Percentiles rank a stretch among this genome's conserved stretches.
phyloP scores from a whole-genome alignment of 2,329 filamentous ascomycete species.

The Venturiaceae sp. region DNA sequence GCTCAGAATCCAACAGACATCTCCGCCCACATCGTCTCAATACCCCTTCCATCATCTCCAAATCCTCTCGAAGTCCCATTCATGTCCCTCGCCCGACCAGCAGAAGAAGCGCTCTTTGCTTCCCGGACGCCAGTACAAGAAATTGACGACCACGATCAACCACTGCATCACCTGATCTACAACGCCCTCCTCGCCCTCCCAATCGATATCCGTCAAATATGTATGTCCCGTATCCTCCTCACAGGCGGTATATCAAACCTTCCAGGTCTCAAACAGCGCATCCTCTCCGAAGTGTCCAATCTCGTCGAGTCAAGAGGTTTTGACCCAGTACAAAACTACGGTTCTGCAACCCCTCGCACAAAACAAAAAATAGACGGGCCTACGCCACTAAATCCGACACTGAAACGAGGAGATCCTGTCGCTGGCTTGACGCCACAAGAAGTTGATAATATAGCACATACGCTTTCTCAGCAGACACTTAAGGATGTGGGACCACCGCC shows the following conservation, averaged over 20 bases:
- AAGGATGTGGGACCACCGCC: slow-evolving; percentile 13
- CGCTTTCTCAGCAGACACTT: slow-evolving; percentile 37
- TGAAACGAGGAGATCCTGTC: slow-evolving; percentile 10
- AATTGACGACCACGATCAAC: slow-evolving; percentile 80
- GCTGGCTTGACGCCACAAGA: slow-evolving; percentile 27
- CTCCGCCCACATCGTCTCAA: slow-evolving; percentile 14
- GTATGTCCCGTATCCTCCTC: slow-evolving; percentile 83
- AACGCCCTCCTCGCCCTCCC: slow-evolving; percentile 64
- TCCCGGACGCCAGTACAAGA: slow-evolving; percentile 40
- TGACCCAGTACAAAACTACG: slow-evolving; percentile 65
- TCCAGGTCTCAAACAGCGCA: slow-evolving; percentile 66
- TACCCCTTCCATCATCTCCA: slow-evolving; percentile 40
- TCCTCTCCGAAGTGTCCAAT: slow-evolving; percentile 63
- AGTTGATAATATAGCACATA: slow-evolving; percentile 48
- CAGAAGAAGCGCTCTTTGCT: slow-evolving; percentile 66
- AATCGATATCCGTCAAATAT: slow-evolving; percentile 70
- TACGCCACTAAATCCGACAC: background rate
- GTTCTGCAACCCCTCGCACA: slow-evolving; percentile 34
- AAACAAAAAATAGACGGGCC: slow-evolving; percentile 13
- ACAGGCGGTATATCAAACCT: slow-evolving; percentile 72
- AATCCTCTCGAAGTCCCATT: slow-evolving; percentile 54
- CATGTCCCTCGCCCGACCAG: slow-evolving; percentile 59
- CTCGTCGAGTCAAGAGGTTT: slow-evolving; percentile 64
- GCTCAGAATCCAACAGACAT: slow-evolving; percentile 10
- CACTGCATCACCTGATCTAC: slow-evolving; percentile 69